A percentile compares a stretch with the other conserved stretches of the same genome.
phyloP scores from a whole-genome alignment of 2,329 filamentous ascomycete species.

The Nothopassalora personata region DNA sequence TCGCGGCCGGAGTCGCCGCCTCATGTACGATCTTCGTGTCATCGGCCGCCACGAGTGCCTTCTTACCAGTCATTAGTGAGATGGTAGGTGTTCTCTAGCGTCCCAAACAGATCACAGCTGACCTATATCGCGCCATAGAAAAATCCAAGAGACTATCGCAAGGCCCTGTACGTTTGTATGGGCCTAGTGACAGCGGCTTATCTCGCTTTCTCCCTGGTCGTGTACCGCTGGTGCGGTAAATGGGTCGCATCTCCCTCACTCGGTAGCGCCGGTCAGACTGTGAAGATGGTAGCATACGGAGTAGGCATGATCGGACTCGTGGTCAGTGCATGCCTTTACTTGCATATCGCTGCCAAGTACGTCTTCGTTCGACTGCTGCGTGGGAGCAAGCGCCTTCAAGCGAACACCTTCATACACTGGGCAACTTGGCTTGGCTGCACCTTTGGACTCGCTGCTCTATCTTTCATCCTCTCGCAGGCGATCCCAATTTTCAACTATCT shows the following conservation, averaged over 20 bases:
- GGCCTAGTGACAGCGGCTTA: slow-evolving; percentile 53
- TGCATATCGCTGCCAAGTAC: slow-evolving; percentile 51
- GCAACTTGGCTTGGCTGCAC: slow-evolving; percentile 47
- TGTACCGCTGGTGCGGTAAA: slow-evolving; percentile 58
- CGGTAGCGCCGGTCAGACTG: slow-evolving; percentile 53
- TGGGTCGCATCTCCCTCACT: slow-evolving; percentile 60
- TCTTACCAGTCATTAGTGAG: slow-evolving; percentile 61
- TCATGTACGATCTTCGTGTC: slow-evolving; percentile 57
- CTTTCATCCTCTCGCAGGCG: slow-evolving; percentile 49
- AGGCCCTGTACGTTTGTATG: slow-evolving; percentile 57
- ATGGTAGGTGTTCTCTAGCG: slow-evolving; percentile 40
- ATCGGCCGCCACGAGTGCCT: slow-evolving; percentile 53
- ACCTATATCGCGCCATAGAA: slow-evolving; percentile 18
- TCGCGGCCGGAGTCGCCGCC: slow-evolving; percentile 55
- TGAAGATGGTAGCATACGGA: slow-evolving; percentile 60
- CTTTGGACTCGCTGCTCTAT: slow-evolving; percentile 37
- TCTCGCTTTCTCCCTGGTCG: slow-evolving; percentile 54
- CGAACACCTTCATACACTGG: slow-evolving; percentile 50
- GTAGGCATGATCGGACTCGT: slow-evolving; percentile 53
- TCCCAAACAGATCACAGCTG: not conserved
- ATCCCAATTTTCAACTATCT: slow-evolving; percentile 54
- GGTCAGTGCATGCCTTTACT: slow-evolving; percentile 44
- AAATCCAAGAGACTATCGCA: slow-evolving; percentile 54
- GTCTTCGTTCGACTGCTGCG: slow-evolving; percentile 53
- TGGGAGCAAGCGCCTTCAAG: slow-evolving; percentile 47